phyloP scores from a whole-genome alignment of 1,284 basidiomycete genomes.

The Trichosporon sp. region DNA sequence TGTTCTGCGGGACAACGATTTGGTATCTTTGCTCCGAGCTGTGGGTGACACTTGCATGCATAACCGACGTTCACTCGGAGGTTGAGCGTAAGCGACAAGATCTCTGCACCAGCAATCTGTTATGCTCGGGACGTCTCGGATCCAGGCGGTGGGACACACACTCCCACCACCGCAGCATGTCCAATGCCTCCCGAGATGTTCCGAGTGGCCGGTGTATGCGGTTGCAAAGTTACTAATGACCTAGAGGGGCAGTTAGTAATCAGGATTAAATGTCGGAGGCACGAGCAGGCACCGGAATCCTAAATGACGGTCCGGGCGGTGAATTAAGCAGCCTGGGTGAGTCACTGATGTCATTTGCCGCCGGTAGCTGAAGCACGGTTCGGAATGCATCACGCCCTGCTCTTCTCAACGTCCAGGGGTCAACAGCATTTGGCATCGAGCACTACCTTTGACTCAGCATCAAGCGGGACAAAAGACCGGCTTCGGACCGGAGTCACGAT shows the following conservation, averaged over 20 bases:
- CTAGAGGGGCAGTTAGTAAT: background rate
- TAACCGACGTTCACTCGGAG: background rate
- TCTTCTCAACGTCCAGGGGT: background rate
- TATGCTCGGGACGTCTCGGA: background rate
- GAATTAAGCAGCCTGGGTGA: background rate
- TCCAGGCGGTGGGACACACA: too few relatives aligned
- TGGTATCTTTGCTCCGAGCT: background rate
- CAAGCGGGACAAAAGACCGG: background rate
- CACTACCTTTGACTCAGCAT: background rate
- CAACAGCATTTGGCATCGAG: constrained; percentile 12
- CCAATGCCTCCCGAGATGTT: background rate
- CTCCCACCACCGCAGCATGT: too few relatives aligned
- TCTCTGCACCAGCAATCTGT: background rate
- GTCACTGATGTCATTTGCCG: constrained; percentile 13
- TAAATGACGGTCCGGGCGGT: background rate
- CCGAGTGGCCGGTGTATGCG: background rate
- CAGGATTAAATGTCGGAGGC: background rate
- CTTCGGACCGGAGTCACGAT: background rate
- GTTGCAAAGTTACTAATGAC: background rate
- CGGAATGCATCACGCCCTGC: constrained; percentile 1
- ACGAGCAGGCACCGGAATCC: constrained; percentile 1
- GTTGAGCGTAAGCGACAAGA: background rate
- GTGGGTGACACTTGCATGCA: background rate
- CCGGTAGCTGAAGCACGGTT: constrained; percentile 5
- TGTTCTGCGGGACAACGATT: background rate